Evolutionary conservation across 306 rosid species (phyloP).

Genomic region (Cicer arietinum): DNA sequence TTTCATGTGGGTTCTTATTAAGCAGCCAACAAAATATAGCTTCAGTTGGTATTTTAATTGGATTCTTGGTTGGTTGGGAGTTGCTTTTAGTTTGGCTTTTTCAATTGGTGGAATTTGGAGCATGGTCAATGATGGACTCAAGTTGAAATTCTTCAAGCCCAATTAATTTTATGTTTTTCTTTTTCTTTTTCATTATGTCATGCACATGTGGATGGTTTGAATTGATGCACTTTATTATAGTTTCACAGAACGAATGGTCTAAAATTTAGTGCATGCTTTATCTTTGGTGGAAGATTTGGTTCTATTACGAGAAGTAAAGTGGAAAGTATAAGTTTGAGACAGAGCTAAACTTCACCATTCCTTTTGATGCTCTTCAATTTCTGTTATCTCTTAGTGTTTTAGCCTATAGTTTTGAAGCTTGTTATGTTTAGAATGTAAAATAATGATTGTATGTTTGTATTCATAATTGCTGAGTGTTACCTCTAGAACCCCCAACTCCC

Average conservation of each 20-base stretch:
- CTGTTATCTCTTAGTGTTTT: background rate
- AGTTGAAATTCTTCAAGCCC: constrained; percentile 93
- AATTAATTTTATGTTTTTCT: background rate
- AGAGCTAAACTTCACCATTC: constrained; percentile 1
- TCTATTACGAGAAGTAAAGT: too few species aligned
- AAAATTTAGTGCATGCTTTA: too few species aligned
- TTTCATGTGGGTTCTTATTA: constrained; percentile 99
- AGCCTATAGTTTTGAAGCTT: constrained; percentile 20
- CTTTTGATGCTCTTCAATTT: constrained; percentile 13
- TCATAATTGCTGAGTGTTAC: constrained; percentile 22
- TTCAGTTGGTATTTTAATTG: constrained; percentile 96
- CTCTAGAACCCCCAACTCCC: background rate
- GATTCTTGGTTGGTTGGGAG: constrained; percentile 91
- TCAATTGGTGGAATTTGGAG: constrained; percentile 99
- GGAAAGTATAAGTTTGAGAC: background rate
- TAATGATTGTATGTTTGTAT: constrained; percentile 26
- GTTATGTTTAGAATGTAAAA: constrained; percentile 7
- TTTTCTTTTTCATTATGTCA: background rate
- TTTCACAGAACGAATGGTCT: too few species aligned
- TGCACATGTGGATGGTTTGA: constrained; percentile 8
- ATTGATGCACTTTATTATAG: background rate
- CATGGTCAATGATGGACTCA: constrained; percentile 89
- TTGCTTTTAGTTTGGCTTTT: constrained; percentile 89
- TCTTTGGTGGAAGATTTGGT: too few species aligned
- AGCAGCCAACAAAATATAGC: constrained; percentile 84